A percentile compares a stretch with the other conserved stretches of the same genome.
Evolutionary conservation across 148 eudicot species (phyloP).

Genomic region (Camellia granthamiana): DNA sequence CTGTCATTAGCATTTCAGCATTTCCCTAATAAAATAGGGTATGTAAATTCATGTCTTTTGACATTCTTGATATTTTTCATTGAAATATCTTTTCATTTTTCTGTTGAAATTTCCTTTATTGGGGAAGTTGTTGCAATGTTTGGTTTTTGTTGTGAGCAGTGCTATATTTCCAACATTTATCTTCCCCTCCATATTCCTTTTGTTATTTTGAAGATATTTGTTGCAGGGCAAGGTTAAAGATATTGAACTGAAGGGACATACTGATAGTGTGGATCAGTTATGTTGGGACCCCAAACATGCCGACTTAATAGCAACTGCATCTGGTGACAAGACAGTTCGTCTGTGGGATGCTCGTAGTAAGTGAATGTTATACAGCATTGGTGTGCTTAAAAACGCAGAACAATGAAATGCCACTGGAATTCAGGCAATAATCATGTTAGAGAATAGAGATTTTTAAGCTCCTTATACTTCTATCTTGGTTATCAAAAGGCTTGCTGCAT

Average conservation of each 20-base stretch:
- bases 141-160: background rate
- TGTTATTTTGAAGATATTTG: constrained; percentile 10
- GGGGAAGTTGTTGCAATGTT: background rate
- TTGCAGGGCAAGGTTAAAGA: constrained; percentile 89
- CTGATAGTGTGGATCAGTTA: constrained; percentile 96
- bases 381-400: background rate
- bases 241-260: constrained; percentile 89
- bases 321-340: constrained; percentile 97
- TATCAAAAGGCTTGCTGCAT: background rate
- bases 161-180: constrained; percentile 1
- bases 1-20: too few species aligned
- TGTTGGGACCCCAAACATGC: constrained; percentile 99
- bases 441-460: background rate
- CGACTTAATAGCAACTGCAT: constrained; percentile 92
- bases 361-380: constrained; percentile 18
- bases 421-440: background rate
- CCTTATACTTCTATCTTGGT: background rate
- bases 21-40: background rate
- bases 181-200: background rate
- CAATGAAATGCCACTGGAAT: background rate
- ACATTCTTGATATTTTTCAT: background rate
- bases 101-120: background rate
- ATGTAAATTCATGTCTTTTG: background rate
- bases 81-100: background rate
- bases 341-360: constrained; percentile 99